phyloP scores from a whole-genome alignment of 2,329 filamentous ascomycete genomes.

The Hymenoscyphus occultus region DNA sequence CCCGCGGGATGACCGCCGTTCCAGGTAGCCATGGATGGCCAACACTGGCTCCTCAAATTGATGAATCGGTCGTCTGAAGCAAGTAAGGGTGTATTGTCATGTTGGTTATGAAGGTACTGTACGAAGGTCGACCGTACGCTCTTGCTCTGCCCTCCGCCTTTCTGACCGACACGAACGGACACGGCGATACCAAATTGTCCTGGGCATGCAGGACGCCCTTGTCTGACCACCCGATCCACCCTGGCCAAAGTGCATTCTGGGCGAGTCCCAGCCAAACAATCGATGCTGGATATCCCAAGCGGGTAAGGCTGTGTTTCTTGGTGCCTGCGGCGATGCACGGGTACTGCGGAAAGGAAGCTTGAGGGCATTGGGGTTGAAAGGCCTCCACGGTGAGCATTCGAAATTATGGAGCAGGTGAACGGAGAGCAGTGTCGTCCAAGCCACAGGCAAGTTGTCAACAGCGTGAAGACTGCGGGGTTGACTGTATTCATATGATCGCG shows the following conservation, averaged over 20 bases:
- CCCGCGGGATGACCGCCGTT: not conserved
- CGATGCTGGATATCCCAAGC: conserved; percentile 13
- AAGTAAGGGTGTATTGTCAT: not conserved
- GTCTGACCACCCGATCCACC: conserved; percentile 16
- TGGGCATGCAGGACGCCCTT: conserved; percentile 16
- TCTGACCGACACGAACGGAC: conserved; percentile 19
- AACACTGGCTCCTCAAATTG: not conserved
- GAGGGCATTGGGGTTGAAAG: conserved; percentile 1
- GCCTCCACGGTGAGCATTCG: conserved; percentile 15
- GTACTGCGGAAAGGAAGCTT: conserved; percentile 4
- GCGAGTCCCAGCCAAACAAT: conserved; percentile 18
- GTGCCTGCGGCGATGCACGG: conserved; percentile 15
- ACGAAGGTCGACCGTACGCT: conserved; percentile 2
- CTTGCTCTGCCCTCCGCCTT: conserved; percentile 5
- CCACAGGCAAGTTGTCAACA: too few species aligned
- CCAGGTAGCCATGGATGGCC: not conserved
- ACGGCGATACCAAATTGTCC: conserved; percentile 18
- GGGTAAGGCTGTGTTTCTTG: conserved; percentile 25
- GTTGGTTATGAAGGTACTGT: conserved; percentile 6
- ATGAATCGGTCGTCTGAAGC: not conserved
- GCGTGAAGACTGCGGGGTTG: not conserved
- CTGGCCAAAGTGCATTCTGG: conserved; percentile 18
- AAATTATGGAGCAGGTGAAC: conserved; percentile 7
- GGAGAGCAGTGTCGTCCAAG: not conserved
- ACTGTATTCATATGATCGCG: not conserved